A percentile compares a stretch with the other conserved stretches of the same genome.
Evolutionary conservation across 2,329 filamentous ascomycete genomes (phyloP).

Genomic region (Aspergillus unguis): DNA sequence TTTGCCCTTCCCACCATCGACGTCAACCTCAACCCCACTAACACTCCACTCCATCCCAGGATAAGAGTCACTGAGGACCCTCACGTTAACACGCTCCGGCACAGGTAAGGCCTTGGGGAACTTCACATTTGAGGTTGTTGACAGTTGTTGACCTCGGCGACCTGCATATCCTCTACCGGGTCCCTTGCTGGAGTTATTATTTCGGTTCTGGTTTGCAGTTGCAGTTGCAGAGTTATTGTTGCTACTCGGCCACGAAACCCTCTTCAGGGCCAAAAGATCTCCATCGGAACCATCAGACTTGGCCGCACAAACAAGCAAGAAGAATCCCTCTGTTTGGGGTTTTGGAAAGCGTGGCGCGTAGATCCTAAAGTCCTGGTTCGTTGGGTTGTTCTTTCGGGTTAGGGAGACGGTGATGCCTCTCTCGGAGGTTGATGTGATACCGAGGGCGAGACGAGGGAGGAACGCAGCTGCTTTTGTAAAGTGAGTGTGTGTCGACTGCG

Average conservation of each 20-base stretch:
- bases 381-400: conserved; percentile 63
- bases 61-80: conserved; percentile 84
- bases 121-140: conserved; percentile 31
- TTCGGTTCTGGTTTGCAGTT: conserved; percentile 1
- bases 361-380: conserved; percentile 67
- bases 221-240: conserved; percentile 16
- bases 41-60: conserved; percentile 67
- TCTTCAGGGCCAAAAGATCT: conserved; percentile 81
- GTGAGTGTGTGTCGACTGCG: conserved; percentile 20
- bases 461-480: conserved; percentile 59
- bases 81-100: conserved; percentile 62
- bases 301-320: conserved; percentile 65
- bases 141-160: conserved; percentile 17
- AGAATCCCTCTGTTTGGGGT: conserved; percentile 90
- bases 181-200: conserved; percentile 19
- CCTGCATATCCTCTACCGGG: background rate
- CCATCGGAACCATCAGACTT: conserved; percentile 52
- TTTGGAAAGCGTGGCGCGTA: conserved; percentile 91
- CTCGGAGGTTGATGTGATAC: conserved; percentile 59
- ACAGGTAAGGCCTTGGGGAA: conserved; percentile 25
- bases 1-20: background rate
- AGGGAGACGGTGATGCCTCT: conserved; percentile 57
- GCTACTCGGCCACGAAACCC: conserved; percentile 67
- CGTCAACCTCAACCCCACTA: conserved; percentile 47
- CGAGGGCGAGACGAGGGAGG: conserved; percentile 67